These are phyloP conservation scores for Phytopythium chamaehyphon DNA, from an alignment of 352 stramenopile genomes.

Conservation along the genomic window DNA sequence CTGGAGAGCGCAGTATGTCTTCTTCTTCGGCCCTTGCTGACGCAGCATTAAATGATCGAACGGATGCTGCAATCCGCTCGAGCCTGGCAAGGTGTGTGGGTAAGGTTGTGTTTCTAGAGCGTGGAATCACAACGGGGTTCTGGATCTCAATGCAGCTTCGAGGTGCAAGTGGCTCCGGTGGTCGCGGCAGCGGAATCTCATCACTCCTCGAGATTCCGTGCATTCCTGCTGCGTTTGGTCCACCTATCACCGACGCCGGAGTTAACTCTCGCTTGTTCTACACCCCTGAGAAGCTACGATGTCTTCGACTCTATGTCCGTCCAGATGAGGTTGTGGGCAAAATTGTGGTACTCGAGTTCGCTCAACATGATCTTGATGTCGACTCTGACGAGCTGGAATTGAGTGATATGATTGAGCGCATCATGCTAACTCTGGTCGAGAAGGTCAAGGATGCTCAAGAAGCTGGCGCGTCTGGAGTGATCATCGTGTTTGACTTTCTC, in stretches of 20 bases:
- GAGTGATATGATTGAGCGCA: slow-evolving; percentile 48
- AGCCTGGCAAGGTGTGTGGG: slow-evolving; percentile 35
- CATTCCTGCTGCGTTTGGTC: slow-evolving; percentile 52
- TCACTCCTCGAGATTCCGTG: slow-evolving; percentile 52
- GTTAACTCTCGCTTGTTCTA: slow-evolving; percentile 53
- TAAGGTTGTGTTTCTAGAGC: slow-evolving; percentile 52
- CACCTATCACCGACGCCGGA: slow-evolving; percentile 23
- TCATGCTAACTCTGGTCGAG: slow-evolving; percentile 67
- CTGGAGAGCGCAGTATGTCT: neutral
- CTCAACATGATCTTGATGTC: slow-evolving; percentile 51
- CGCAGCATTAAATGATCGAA: slow-evolving; percentile 33
- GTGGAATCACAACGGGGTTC: slow-evolving; percentile 46
- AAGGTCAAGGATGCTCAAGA: slow-evolving; percentile 72
- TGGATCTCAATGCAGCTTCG: slow-evolving; percentile 41
- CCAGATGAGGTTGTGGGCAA: slow-evolving; percentile 58
- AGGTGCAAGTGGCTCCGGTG: neutral
- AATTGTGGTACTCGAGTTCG: slow-evolving; percentile 70
- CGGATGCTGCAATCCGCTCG: slow-evolving; percentile 41
- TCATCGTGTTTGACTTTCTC: slow-evolving; percentile 68
- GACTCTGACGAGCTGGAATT: slow-evolving; percentile 50
- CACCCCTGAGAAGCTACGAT: slow-evolving; percentile 57
- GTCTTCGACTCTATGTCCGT: slow-evolving; percentile 58
- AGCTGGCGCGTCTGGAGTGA: slow-evolving; percentile 41
- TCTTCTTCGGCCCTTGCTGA: slow-evolving; percentile 24
- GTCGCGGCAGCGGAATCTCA: slow-evolving; percentile 5